A percentile compares a stretch with the other conserved stretches of the same genome.
Evolutionary conservation across 2,329 filamentous ascomycete genomes (phyloP).

Genomic region (Beauveria sp.): DNA sequence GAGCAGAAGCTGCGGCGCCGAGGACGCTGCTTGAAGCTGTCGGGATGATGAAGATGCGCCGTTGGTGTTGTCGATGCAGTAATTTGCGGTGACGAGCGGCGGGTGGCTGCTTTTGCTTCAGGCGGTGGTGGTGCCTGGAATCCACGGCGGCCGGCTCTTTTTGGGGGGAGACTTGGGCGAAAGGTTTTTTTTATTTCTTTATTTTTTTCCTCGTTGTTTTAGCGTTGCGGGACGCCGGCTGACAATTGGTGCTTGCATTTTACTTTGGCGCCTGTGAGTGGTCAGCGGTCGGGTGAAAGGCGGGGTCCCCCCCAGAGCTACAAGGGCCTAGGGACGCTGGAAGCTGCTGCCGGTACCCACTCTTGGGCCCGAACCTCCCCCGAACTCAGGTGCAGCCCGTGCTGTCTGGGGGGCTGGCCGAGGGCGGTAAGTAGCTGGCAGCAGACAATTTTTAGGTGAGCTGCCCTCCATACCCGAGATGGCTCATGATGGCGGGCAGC

Average conservation of each 20-base stretch:
- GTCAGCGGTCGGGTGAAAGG: background rate
- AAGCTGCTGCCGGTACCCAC: conserved; percentile 1
- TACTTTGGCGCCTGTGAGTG: background rate
- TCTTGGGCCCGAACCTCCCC: background rate
- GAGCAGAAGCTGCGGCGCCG: conserved; percentile 8
- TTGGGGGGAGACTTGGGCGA: background rate
- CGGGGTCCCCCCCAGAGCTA: background rate
- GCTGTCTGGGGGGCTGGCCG: background rate
- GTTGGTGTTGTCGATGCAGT: conserved; percentile 1
- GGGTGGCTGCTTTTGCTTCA: background rate
- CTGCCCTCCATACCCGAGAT: no score
- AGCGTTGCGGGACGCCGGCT: background rate
- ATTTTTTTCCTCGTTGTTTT: background rate
- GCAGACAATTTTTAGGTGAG: background rate
- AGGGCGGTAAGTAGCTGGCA: background rate
- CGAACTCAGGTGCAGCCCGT: background rate
- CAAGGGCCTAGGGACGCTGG: conserved; percentile 1
- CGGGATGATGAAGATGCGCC: background rate
- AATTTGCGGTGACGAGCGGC: background rate
- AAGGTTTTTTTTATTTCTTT: background rate
- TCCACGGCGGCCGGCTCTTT: background rate
- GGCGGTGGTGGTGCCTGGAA: conserved; percentile 5
- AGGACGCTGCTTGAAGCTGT: conserved; percentile 4
- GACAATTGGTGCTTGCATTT: background rate
- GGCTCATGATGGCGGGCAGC: no score